Base-by-base conservation (phyloP, 768 basidiomycete species). In the Psilocybe subaeruginosa region DNA sequence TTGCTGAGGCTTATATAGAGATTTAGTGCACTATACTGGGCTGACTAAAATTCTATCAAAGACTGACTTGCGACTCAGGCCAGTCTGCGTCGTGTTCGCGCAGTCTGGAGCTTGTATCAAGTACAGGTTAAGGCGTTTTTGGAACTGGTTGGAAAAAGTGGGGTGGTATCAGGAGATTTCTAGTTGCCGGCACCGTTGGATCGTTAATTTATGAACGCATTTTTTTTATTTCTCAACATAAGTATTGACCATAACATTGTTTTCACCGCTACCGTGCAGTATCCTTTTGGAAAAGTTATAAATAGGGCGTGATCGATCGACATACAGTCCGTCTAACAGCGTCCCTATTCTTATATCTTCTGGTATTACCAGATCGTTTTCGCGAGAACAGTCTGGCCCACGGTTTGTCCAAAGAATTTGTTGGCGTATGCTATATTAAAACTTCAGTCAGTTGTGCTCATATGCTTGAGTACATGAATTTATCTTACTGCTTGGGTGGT, bases 401-500 rank as follows among this genome's bases (percentile, higher is more conserved):
- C 51, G 19, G 63, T 31, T 33, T 70, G 67, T 12, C 65, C 70
- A 39, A 71, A 71, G 66, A 74, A 76, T 35, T 75, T 72, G 68
- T 82, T 78, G 1, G 79, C 80, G 39, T 74, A 75, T 58, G 73
- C 80, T 81, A 58, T 58, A 37, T 33, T 14, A 39, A 17, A 14
- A 54, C 51, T 49, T 65, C 61, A 23, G 46, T 31, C n/a, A 33
- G 30, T 47, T 19, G 17, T 41, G 35, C 33, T 23, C 8, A 8
- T 31, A 37, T 17, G n/a, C 4, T 33, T 8, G 17, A 4, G 23
- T 23, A 23, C 1, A 43, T 6, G 4, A 6, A 47, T 56, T 39
- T 30, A 33, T 71, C 80, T 66, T 71, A 84, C 85, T 80, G 52
- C 78, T 77, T 11, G 85, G 82, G 61, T 86, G 85, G 63, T 79